Conservation (phyloP, 139 green algal species). For the Zygnema circumcarinatum region DNA sequence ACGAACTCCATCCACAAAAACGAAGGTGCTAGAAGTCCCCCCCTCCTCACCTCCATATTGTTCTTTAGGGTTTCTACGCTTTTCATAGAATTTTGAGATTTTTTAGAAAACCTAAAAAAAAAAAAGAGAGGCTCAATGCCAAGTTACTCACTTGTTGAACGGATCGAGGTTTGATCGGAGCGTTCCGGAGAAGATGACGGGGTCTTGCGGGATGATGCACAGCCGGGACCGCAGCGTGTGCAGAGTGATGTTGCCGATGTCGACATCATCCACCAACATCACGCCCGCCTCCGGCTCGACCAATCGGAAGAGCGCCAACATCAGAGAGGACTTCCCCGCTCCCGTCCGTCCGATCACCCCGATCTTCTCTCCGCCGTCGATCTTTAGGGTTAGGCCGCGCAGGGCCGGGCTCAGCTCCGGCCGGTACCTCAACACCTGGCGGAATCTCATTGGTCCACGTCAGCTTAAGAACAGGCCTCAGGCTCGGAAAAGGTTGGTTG, state of each 20-base stretch:
- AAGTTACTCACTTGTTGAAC: slow-evolving; percentile 70
- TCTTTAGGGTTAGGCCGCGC: slow-evolving; percentile 68
- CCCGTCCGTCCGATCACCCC: slow-evolving; percentile 78
- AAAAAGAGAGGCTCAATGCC: no score
- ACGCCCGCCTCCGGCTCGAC: slow-evolving; percentile 70
- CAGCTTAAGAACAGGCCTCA: no score
- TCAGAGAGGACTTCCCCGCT: slow-evolving; percentile 75
- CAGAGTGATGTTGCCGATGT: slow-evolving; percentile 79
- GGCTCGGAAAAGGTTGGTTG: no score
- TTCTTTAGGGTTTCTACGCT: no score
- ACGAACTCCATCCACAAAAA: no score
- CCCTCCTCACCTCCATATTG: no score
- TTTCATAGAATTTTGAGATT: no score
- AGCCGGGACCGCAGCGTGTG: slow-evolving; percentile 70
- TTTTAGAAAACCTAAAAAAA: no score
- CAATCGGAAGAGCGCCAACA: slow-evolving; percentile 76
- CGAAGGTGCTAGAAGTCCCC: no score
- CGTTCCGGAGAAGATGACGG: slow-evolving; percentile 90
- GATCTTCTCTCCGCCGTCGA: slow-evolving; percentile 73
- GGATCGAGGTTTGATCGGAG: slow-evolving; percentile 92
- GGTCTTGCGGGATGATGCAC: slow-evolving; percentile 84
- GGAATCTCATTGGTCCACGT: no score
- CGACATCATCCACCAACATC: slow-evolving; percentile 86
- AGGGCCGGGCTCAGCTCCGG: slow-evolving; percentile 83
- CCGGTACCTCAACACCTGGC: slow-evolving; percentile 84